A percentile compares a stretch with the other conserved stretches of the same genome.
These are phyloP conservation scores for Leonotis leonurus DNA, from an alignment of 257 asterid species.

Conservation along the genomic window DNA sequence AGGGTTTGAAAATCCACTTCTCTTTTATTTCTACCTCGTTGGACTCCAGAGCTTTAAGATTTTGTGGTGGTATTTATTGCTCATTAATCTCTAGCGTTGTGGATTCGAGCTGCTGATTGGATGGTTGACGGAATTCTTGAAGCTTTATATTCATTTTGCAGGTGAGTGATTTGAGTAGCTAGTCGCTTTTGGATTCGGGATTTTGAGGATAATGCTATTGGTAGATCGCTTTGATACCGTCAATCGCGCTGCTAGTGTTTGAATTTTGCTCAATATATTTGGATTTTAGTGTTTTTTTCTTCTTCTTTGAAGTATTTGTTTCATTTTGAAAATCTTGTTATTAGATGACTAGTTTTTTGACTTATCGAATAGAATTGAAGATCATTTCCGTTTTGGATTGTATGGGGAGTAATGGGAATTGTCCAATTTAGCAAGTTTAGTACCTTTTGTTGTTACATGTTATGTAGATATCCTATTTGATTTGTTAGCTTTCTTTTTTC, in stretches of 20 bases:
- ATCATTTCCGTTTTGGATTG: conserved; percentile 16
- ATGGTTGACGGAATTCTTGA: conserved; percentile 11
- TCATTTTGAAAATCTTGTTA: not conserved
- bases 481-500: not conserved
- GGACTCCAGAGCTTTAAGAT: too few relatives aligned
- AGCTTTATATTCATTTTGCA: conserved; percentile 8
- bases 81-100: too few relatives aligned
- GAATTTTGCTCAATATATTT: not conserved
- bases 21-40: not conserved
- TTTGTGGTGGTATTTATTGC: too few relatives aligned
- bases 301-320: too few relatives aligned
- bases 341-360: not conserved
- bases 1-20: conserved; percentile 15
- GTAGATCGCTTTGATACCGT: conserved; percentile 31
- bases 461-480: not conserved
- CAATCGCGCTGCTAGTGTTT: conserved; percentile 17
- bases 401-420: not conserved
- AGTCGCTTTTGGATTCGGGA: conserved; percentile 11
- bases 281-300: not conserved
- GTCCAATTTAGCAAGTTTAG: conserved; percentile 20
- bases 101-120: conserved; percentile 20
- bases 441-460: conserved; percentile 13
- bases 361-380: not conserved
- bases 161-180: conserved; percentile 5
- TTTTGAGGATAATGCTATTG: not conserved